These are phyloP conservation scores for Phytophthora europaea DNA, from an alignment of 352 stramenopile species.

Conservation along the genomic window DNA sequence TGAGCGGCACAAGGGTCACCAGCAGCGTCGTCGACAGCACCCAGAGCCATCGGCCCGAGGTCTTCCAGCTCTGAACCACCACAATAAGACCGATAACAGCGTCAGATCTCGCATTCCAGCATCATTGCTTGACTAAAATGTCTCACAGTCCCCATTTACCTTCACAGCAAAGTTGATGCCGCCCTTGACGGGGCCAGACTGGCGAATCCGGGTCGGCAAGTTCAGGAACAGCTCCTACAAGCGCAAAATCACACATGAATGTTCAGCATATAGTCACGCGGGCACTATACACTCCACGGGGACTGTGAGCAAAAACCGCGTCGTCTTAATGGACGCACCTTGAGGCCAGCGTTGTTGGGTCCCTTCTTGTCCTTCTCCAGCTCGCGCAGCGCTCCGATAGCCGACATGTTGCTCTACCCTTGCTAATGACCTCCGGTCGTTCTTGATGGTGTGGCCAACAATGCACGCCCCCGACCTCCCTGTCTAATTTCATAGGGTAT, in stretches of 20 bases:
- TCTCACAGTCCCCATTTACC: constrained; percentile 27
- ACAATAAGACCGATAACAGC: constrained; percentile 15
- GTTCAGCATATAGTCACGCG: constrained; percentile 6
- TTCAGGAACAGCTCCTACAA: constrained; percentile 75
- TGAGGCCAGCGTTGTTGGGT: constrained; percentile 63
- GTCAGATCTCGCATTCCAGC: constrained; percentile 13
- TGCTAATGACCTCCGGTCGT: constrained; percentile 15
- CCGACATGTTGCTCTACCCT: constrained; percentile 67
- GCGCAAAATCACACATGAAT: constrained; percentile 1
- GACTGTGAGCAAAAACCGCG: not conserved
- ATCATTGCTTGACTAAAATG: not conserved
- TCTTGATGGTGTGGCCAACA: constrained; percentile 51
- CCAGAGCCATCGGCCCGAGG: constrained; percentile 79
- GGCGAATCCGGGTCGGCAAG: constrained; percentile 71
- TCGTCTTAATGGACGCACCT: constrained; percentile 36
- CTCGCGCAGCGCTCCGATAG: constrained; percentile 83
- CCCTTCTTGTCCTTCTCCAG: constrained; percentile 90
- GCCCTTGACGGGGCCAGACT: constrained; percentile 72
- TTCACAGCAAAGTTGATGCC: constrained; percentile 66
- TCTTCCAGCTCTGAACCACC: constrained; percentile 57
- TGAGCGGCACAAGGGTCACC: constrained; percentile 87
- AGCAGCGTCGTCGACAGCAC: constrained; percentile 86
- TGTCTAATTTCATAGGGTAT: constrained; percentile 28
- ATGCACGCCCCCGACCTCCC: constrained; percentile 21
- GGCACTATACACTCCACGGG: not conserved